Evolutionary conservation across 2,329 filamentous ascomycete genomes (phyloP), one percentile per base, ranked within the genome.

Genomic region (Metarhizium sp.): DNA sequence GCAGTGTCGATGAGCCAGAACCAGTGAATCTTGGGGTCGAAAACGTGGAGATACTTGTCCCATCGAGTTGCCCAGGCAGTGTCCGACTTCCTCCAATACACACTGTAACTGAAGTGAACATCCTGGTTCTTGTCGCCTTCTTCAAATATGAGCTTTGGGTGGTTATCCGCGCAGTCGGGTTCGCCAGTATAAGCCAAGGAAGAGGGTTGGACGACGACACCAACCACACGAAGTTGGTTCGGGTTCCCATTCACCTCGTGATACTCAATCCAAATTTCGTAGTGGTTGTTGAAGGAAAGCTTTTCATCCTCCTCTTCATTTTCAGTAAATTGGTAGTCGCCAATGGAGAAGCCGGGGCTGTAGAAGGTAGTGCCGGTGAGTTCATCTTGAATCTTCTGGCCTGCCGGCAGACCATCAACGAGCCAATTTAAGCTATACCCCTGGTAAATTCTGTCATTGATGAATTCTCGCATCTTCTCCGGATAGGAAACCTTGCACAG

Each of bases 11-110:
- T 88, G 51, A 99, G 84, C 57, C 92, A 96, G 76, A 97, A 96
- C 94, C 94, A 99, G 71, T 99, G 94, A 64, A 99, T 97, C 77
- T 94, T 95, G 53, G 94, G 92, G 70, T 97, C 92, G 67, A 92
- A 95, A 34, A 99, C 92, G 66, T 97, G 92, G 40, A 99, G 80
- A 69, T 97, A 97, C 73, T 96, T 97, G 78, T 99, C 94, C 94
- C 94, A 99, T 60, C 94, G 84, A 13, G 94, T 99, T 32, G 94
- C 94, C 86, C 95, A 99, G 1, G 88, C 89, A 1, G 92, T 97
- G 1, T 79, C 67, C 0, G 91, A 96, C 61, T 85, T 82, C 56
- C 80, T 81, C 94, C 94, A 99, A 71, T 86, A 88, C 14, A 97
- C 90, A 61, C 88, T 90, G 75, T 99, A 99, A 5, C 91, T 96